phyloP scores from a whole-genome alignment of 371 early-diverging fungal species.

The Saksenaea vasiformis region DNA sequence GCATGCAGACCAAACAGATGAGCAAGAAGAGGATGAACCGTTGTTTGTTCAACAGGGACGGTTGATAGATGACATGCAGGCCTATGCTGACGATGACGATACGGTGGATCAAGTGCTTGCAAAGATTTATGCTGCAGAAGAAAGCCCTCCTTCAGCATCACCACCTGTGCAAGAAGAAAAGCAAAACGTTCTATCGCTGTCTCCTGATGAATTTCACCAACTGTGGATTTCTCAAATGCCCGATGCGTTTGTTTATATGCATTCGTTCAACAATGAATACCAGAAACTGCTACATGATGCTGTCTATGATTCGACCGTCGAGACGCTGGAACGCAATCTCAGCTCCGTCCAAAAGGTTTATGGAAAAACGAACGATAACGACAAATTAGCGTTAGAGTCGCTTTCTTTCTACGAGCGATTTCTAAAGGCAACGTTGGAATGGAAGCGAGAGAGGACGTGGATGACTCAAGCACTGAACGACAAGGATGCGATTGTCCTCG shows the following conservation, averaged over 20 bases:
- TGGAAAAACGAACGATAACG: conserved; percentile 51
- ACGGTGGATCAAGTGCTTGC: conserved; percentile 57
- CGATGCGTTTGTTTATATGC: conserved; percentile 40
- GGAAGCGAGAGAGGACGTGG: conserved; percentile 21
- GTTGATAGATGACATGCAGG: conserved; percentile 36
- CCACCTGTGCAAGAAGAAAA: neutral
- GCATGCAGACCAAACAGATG: neutral
- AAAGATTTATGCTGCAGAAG: conserved; percentile 42
- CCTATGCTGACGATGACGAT: conserved; percentile 55
- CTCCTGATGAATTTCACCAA: conserved; percentile 17
- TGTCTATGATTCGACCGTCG: conserved; percentile 38
- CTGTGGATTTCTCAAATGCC: conserved; percentile 35
- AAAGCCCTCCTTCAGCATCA: neutral
- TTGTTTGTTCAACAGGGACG: conserved; percentile 4
- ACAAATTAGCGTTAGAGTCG: conserved; percentile 40
- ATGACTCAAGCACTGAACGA: neutral
- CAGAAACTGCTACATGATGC: conserved; percentile 42
- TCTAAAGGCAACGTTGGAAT: conserved; percentile 27
- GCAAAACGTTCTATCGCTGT: neutral
- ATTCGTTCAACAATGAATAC: conserved; percentile 46
- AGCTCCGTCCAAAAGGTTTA: conserved; percentile 36
- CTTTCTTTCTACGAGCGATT: conserved; percentile 45
- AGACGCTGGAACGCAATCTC: conserved; percentile 23
- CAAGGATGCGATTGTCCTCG: neutral
- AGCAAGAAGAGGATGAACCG: conserved; percentile 41